Evolutionary conservation across 2,329 filamentous ascomycete genomes (phyloP).

Genomic region (Grosmannia huntii): DNA sequence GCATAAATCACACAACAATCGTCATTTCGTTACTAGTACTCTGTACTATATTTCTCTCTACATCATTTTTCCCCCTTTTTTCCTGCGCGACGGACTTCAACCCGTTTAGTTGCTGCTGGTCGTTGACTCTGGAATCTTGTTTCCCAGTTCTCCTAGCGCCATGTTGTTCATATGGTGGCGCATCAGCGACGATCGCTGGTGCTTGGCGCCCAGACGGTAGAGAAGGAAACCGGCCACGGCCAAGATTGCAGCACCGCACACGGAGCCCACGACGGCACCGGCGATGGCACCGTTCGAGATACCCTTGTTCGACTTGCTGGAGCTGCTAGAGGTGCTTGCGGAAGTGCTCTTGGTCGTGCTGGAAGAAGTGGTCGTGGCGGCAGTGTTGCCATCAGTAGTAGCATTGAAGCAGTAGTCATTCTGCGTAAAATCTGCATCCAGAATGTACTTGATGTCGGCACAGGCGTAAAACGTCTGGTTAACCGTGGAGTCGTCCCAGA

Average conservation of each 20-base stretch:
- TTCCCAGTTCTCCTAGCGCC: constrained; percentile 2
- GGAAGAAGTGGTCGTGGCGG: background rate
- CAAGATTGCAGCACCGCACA: constrained; percentile 15
- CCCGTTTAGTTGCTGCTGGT: background rate
- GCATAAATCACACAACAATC: too few relatives aligned
- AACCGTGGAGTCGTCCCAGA: constrained; percentile 12
- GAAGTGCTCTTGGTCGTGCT: background rate
- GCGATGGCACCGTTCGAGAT: constrained; percentile 21
- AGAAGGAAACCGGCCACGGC: background rate
- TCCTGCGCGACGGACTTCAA: too few relatives aligned
- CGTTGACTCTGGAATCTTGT: background rate
- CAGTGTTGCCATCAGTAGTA: constrained; percentile 9
- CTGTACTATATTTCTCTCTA: too few relatives aligned
- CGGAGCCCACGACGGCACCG: constrained; percentile 23
- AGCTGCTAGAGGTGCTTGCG: background rate
- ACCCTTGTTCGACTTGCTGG: constrained; percentile 8
- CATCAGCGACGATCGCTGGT: constrained; percentile 4
- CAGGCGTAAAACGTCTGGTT: constrained; percentile 24
- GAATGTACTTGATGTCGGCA: constrained; percentile 19
- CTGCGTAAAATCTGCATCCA: constrained; percentile 15
- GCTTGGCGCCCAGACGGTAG: constrained; percentile 7
- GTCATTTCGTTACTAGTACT: too few relatives aligned
- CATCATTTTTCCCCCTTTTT: too few relatives aligned
- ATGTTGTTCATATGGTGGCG: constrained; percentile 8
- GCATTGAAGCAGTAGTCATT: constrained; percentile 24